phyloP scores from a whole-genome alignment of 805 yeast species.

The Lachancea kluyveri region DNA sequence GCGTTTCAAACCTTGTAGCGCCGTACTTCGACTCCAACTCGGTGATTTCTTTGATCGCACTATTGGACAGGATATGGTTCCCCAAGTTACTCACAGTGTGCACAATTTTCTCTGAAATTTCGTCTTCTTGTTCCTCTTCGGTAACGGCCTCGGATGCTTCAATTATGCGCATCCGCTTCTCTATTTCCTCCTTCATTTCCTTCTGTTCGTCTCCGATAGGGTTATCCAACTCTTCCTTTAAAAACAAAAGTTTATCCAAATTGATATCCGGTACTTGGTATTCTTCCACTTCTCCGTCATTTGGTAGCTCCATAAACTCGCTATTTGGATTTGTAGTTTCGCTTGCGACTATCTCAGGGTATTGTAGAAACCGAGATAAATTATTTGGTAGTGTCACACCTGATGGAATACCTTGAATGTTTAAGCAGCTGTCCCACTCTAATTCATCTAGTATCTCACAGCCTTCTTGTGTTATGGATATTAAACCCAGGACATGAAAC shows the following conservation, averaged over 20 bases:
- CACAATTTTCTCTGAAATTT: conserved; percentile 26
- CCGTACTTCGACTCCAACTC: conserved; percentile 46
- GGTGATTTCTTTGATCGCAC: conserved; percentile 52
- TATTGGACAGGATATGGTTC: conserved; percentile 46
- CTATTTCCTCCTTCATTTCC: conserved; percentile 6
- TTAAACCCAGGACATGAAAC: conserved; percentile 68
- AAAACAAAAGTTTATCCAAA: conserved; percentile 6
- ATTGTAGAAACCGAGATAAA: conserved; percentile 27
- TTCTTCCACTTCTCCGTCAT: conserved; percentile 2
- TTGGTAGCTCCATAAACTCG: background rate
- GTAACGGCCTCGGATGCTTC: conserved; percentile 6
- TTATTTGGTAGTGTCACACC: conserved; percentile 38
- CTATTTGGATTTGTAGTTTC: background rate
- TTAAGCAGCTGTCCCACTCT: conserved; percentile 58
- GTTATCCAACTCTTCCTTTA: conserved; percentile 6
- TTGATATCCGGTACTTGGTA: conserved; percentile 9
- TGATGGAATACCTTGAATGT: conserved; percentile 37
- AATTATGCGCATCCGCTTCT: conserved; percentile 4
- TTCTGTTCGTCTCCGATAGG: conserved; percentile 7
- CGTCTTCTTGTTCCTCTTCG: conserved; percentile 18
- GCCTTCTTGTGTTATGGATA: conserved; percentile 71
- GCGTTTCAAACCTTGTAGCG: conserved; percentile 44
- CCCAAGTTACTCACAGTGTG: conserved; percentile 47
- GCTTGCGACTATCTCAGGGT: conserved; percentile 6
- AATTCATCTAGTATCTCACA: conserved; percentile 76